Percentiles rank a stretch among this genome's conserved stretches.
phyloP scores from a whole-genome alignment of 371 early-diverging fungal species.

The Chytridium lagenaria region DNA sequence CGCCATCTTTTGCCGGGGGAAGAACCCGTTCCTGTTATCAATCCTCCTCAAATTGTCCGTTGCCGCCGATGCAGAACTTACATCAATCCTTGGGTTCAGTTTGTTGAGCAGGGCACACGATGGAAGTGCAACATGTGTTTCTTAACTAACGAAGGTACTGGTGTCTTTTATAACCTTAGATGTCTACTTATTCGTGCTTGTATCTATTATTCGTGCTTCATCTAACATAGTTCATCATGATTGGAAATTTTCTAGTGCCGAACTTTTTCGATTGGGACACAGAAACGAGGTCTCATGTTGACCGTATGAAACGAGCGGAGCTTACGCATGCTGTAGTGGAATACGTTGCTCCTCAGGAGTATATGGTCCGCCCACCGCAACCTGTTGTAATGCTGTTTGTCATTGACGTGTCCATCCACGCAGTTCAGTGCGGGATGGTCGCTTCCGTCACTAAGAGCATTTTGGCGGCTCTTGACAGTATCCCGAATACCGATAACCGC shows the following conservation, averaged over 20 bases:
- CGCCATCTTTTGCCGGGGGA: conserved; percentile 54
- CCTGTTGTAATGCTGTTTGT: conserved; percentile 92
- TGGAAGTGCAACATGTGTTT: conserved; percentile 98
- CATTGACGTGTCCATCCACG: conserved; percentile 89
- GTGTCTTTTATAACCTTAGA: conserved; percentile 90
- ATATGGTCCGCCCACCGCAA: conserved; percentile 91
- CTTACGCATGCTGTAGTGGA: conserved; percentile 88
- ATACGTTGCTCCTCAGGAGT: conserved; percentile 93
- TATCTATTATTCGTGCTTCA: background rate
- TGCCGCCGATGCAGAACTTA: conserved; percentile 96
- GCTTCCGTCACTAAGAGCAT: conserved; percentile 78
- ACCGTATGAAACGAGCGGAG: conserved; percentile 88
- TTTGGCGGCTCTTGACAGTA: conserved; percentile 78
- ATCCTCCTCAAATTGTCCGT: conserved; percentile 83
- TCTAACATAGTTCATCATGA: no score
- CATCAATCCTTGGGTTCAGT: conserved; percentile 93
- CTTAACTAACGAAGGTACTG: conserved; percentile 81
- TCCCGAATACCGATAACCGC: conserved; percentile 89
- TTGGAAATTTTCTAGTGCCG: conserved; percentile 63
- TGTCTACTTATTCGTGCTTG: conserved; percentile 48
- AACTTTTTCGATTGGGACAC: conserved; percentile 89
- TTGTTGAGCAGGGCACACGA: conserved; percentile 89
- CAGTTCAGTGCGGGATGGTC: conserved; percentile 78
- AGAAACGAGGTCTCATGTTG: conserved; percentile 76
- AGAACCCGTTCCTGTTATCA: conserved; percentile 81